Evolutionary conservation across 2,329 filamentous ascomycete species (phyloP), one percentile per base, ranked within the genome.

Genomic region (Aspergillus pseudoterreus): DNA sequence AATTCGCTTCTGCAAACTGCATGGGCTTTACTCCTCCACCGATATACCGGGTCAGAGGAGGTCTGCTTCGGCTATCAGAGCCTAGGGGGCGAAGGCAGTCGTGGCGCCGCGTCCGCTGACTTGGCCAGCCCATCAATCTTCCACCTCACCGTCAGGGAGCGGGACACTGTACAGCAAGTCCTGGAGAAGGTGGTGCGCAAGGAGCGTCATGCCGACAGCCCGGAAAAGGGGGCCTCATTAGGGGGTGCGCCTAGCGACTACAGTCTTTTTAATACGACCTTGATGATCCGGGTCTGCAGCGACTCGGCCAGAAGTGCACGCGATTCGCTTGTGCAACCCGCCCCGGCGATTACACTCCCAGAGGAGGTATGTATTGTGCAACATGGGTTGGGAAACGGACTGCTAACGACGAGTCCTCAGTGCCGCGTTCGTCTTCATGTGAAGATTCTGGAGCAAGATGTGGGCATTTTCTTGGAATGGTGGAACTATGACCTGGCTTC

Each of bases 31-130:
- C 63, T 78, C 2, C 59, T 78, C 6, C 66, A 72, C 36, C 71
- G 69, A 43, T 78, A 78, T 55, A 73, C 75, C n/a, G 71, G 69
- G 2, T 71, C 71, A 14, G 69, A 77, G 45, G 74, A 79, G 56
- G 72, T 78, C 6, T 67, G 74, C 21, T 80, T 78, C 61, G 77
- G 75, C 21, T 72, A 70, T 48, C 64, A 71, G 52, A 60, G 68
- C 49, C 56, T 65, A 43, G 62, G 62, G 22, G 58, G 52, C 15
- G 39, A 17, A 42, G 15, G n/a, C 11, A 17, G 4, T 17, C 39
- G 11, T 12, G 39, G 19, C 6, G 19, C 15, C 3, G 19, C n/a
- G 11, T n/a, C 35, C 45, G 59, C 61, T 44, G 51, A 50, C 57
- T 24, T 32, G 42, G 48, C 55, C 47, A 52, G 52, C 22, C 47